These are phyloP conservation scores for Beauveria bassiana DNA, from an alignment of 2,329 filamentous ascomycete genomes.

Conservation along the genomic window DNA sequence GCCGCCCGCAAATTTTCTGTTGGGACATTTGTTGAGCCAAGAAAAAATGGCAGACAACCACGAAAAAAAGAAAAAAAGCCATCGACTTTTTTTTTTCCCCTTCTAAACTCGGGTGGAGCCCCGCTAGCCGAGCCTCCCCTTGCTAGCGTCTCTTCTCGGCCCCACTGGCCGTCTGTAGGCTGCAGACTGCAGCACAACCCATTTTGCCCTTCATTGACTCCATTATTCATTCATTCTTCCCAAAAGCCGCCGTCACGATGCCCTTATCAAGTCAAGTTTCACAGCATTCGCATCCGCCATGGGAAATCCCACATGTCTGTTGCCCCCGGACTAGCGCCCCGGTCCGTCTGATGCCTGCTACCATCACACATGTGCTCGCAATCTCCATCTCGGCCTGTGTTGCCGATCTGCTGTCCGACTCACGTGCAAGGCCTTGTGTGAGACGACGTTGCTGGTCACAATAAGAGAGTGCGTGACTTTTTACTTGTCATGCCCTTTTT, in stretches of 20 bases:
- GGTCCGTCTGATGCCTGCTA: background rate
- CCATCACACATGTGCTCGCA: background rate
- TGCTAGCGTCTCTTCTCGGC: background rate
- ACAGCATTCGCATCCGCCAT: too few relatives aligned
- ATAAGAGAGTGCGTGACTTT: too few relatives aligned
- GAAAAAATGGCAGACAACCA: conserved; percentile 13
- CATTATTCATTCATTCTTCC: too few relatives aligned
- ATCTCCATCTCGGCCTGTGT: background rate
- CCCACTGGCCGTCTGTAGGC: background rate
- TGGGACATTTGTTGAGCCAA: conserved; percentile 30
- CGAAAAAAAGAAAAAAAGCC: background rate
- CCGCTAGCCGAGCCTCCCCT: background rate
- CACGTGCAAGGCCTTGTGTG: background rate
- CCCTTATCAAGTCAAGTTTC: too few relatives aligned
- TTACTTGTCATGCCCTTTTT: too few relatives aligned
- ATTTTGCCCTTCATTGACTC: too few relatives aligned
- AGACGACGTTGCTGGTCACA: background rate
- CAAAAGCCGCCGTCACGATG: too few relatives aligned
- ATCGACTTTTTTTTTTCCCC: background rate
- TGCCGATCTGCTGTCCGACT: background rate
- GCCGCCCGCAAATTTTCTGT: conserved; percentile 21
- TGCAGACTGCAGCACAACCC: too few relatives aligned
- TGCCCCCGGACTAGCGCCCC: conserved; percentile 7
- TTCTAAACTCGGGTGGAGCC: background rate
- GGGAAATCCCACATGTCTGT: background rate